Percentiles rank a stretch among this genome's conserved stretches.
phyloP scores from a whole-genome alignment of 129 eudicot species.

The Logfia minima region DNA sequence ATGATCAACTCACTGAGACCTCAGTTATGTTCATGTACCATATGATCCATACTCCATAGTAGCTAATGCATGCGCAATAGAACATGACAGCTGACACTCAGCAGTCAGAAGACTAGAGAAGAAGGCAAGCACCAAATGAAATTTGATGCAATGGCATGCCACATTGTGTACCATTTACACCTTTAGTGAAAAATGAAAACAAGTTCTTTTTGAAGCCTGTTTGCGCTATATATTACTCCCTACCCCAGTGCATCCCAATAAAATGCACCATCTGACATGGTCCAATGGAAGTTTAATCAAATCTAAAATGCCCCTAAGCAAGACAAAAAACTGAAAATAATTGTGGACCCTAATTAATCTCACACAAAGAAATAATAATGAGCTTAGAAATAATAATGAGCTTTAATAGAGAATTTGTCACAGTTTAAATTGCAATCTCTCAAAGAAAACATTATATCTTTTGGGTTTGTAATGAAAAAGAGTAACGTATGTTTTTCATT shows the following conservation, averaged over 20 bases:
- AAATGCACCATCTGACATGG: not conserved
- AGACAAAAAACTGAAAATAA: not conserved
- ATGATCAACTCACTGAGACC: not conserved
- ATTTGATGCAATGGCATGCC: slow-evolving; percentile 2
- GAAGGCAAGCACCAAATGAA: not conserved
- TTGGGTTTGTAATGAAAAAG: not conserved
- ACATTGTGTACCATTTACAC: not conserved
- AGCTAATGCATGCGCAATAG: not conserved
- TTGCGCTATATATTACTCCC: not conserved
- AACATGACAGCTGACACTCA: not conserved
- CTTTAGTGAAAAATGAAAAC: not conserved
- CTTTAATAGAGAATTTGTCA: too few relatives aligned
- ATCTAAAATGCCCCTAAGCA: not conserved
- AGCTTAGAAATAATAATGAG: too few relatives aligned
- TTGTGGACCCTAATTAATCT: too few relatives aligned
- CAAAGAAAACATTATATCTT: too few relatives aligned
- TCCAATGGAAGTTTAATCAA: not conserved
- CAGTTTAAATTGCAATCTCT: too few relatives aligned
- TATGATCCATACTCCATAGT: not conserved
- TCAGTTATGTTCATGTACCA: not conserved
- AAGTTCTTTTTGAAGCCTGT: not conserved
- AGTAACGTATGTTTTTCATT: not conserved
- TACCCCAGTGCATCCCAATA: not conserved
- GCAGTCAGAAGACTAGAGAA: slow-evolving; percentile 1
- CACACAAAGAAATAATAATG: too few relatives aligned